Evolutionary conservation across 2,329 filamentous ascomycete species (phyloP).

Genomic region (Aureobasidium sp.): DNA sequence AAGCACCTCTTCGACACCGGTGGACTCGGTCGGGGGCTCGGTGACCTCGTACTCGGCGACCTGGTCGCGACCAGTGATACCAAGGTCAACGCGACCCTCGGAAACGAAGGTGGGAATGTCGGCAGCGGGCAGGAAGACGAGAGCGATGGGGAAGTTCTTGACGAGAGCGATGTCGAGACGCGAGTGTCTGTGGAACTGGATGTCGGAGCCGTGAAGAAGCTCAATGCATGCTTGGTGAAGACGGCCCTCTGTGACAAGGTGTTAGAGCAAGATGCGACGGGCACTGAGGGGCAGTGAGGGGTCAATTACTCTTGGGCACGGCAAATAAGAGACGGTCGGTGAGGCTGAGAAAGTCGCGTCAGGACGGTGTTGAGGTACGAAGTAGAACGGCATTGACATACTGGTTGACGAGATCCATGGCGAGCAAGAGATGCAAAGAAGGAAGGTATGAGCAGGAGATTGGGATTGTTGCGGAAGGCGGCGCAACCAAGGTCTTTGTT

Average conservation of each 20-base stretch:
- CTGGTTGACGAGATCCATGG: constrained; percentile 33
- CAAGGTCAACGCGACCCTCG: constrained; percentile 85
- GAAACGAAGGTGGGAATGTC: constrained; percentile 98
- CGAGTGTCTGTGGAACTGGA: constrained; percentile 92
- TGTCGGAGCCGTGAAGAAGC: constrained; percentile 85
- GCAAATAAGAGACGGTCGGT: constrained; percentile 92
- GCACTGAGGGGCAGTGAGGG: constrained; percentile 21
- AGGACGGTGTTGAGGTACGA: not conserved
- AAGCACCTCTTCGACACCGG: constrained; percentile 76
- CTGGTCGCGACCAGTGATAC: constrained; percentile 90
- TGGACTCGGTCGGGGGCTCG: constrained; percentile 40
- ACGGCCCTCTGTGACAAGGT: constrained; percentile 58
- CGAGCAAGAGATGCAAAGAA: not conserved
- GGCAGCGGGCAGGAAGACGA: constrained; percentile 92
- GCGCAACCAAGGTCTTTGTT: not conserved
- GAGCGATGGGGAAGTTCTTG: constrained; percentile 90
- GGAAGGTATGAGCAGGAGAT: not conserved
- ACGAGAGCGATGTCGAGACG: constrained; percentile 95
- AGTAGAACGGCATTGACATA: constrained; percentile 21
- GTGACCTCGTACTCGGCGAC: constrained; percentile 64
- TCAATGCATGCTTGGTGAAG: constrained; percentile 83
- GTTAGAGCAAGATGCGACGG: not conserved
- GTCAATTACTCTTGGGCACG: constrained; percentile 86
- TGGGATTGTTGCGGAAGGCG: not conserved
- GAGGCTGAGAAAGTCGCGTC: constrained; percentile 50